Evolutionary conservation across 345 rosid genomes (phyloP).

Genomic region (Laguncularia racemosa): DNA sequence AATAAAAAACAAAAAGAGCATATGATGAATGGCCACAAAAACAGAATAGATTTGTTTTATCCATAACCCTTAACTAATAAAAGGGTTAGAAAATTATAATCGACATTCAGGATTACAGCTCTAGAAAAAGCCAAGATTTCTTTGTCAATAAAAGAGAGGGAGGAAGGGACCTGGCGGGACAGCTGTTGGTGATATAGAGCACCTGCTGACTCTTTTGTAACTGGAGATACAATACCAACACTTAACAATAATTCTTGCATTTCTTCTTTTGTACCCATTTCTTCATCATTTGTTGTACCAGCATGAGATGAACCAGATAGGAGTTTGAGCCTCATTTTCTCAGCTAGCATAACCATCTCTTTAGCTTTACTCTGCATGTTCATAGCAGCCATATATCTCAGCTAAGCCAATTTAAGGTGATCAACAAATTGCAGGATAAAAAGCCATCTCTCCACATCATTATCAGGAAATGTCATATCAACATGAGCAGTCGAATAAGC

Average conservation of each 20-base stretch:
- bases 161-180: slow-evolving; percentile 74
- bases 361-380: slow-evolving; percentile 67
- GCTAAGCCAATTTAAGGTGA: background rate
- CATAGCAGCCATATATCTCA: slow-evolving; percentile 1
- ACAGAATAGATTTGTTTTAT: no score
- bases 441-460: no score
- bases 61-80: no score
- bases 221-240: slow-evolving; percentile 94
- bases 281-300: slow-evolving; percentile 53
- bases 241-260: slow-evolving; percentile 95
- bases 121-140: no score
- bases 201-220: slow-evolving; percentile 92
- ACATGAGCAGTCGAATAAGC: no score
- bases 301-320: slow-evolving; percentile 61
- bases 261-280: slow-evolving; percentile 90
- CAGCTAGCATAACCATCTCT: slow-evolving; percentile 91
- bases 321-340: slow-evolving; percentile 88
- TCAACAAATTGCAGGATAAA: no score
- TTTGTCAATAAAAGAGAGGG: slow-evolving; percentile 3
- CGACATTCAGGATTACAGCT: no score
- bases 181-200: slow-evolving; percentile 88
- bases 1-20: no score
- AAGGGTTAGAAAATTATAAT: no score
- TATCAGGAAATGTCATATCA: no score
- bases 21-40: no score